Evolutionary conservation across 306 rosid species (phyloP), one percentile per base, ranked within the genome.

Genomic region (Clitoria ternatea): DNA sequence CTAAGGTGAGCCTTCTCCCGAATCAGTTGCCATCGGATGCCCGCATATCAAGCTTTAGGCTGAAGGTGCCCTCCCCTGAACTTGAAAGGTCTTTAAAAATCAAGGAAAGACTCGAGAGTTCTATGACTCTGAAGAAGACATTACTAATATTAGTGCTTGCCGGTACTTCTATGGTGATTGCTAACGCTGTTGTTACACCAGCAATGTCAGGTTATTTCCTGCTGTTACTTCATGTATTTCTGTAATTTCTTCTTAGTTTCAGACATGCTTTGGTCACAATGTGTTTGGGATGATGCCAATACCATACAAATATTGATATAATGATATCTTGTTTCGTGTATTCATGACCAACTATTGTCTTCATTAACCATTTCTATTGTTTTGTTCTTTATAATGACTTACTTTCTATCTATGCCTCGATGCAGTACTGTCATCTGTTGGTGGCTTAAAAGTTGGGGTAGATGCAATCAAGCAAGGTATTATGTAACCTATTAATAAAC

Each of bases 141-240:
- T 80, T 95, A 73, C 84, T 95, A 63, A 77, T 85, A 78, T 79
- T 95, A 49, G 99, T 95, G 55, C 99, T 95, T 74, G 97, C 90
- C 77, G 99, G 99, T 77, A 95, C 99, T 79, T 61, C 97, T 50
- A 95, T 95, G 99, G 99, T 95, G 80, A 87, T 95, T 80, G 99
- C 99, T 63, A 93, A 95, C 30, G 99, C 96, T 50, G 97, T 91
- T 80, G 89, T 95, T 73, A 95, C 97, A 26, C 97, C 99, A 32
- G 99, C 88, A 6, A 95, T 95, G 99, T 95, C 96, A 77, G 95
- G 92, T 91, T 61, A 65, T 65, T 70, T 13, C 20, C 37, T 74
- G 59, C 52, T 50, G 30, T 70, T 63, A 37, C 44, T 20, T 67
- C 17, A 30, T 48, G 37, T 30, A 27, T 37, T 47, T 43, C 33